Evolutionary conservation across 352 stramenopile species (phyloP).

Genomic region (Pythium periplocum): DNA sequence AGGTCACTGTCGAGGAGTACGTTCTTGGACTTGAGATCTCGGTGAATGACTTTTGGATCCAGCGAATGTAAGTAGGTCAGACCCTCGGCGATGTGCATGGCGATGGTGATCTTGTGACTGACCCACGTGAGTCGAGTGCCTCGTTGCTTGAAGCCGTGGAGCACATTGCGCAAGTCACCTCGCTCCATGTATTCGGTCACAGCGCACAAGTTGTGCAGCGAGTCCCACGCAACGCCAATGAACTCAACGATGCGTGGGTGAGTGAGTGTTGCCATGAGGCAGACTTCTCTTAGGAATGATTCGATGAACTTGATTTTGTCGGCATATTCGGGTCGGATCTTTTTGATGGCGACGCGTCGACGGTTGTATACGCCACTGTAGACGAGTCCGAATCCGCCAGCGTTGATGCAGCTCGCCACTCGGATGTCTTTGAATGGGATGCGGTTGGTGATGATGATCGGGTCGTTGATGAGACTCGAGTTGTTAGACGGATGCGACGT

Average conservation of each 20-base stretch:
- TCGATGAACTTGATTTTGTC: slow-evolving; percentile 44
- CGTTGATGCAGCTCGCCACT: slow-evolving; percentile 50
- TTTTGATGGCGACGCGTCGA: slow-evolving; percentile 50
- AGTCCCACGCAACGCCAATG: slow-evolving; percentile 58
- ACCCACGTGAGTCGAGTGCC: slow-evolving; percentile 36
- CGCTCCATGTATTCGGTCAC: slow-evolving; percentile 71
- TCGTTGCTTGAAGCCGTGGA: slow-evolving; percentile 36
- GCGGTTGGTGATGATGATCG: slow-evolving; percentile 40
- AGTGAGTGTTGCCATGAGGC: slow-evolving; percentile 40
- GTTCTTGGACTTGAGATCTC: not conserved
- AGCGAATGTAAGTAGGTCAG: slow-evolving; percentile 57
- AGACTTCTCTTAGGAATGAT: slow-evolving; percentile 52
- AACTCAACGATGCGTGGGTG: slow-evolving; percentile 68
- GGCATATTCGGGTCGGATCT: slow-evolving; percentile 41
- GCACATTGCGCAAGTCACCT: slow-evolving; percentile 50
- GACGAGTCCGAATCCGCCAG: slow-evolving; percentile 50
- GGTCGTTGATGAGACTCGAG: slow-evolving; percentile 46
- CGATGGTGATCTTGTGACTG: slow-evolving; percentile 26
- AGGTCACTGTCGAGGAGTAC: slow-evolving; percentile 27
- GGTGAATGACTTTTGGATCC: slow-evolving; percentile 35
- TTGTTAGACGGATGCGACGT: slow-evolving; percentile 42
- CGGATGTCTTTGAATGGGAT: slow-evolving; percentile 57
- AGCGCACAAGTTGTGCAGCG: slow-evolving; percentile 40
- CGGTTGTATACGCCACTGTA: slow-evolving; percentile 56
- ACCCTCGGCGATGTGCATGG: slow-evolving; percentile 29